Conservation (phyloP, 169 alveolate species). For the Toxoplasma gondii region DNA sequence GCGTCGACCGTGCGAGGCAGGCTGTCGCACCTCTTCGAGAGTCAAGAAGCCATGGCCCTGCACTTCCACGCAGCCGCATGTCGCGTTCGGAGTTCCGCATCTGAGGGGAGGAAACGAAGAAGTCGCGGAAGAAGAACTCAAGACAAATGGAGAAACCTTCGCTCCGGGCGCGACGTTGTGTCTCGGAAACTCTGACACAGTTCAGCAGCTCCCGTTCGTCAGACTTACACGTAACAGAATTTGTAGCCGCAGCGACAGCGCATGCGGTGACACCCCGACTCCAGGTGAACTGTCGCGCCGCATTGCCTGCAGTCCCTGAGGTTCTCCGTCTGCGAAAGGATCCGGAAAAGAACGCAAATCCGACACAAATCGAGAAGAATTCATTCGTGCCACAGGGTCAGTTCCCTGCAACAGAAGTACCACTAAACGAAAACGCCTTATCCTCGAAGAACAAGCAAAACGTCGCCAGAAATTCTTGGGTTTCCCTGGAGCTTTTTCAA, state of each 20-base stretch:
- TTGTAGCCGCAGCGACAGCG: conserved; percentile 44
- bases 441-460: no score
- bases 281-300: conserved; percentile 31
- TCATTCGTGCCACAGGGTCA: no score
- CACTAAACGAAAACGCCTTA: no score
- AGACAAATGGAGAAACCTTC: neutral
- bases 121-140: neutral
- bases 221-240: conserved; percentile 28
- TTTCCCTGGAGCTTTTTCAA: no score
- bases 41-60: conserved; percentile 37
- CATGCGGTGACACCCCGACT: conserved; percentile 16
- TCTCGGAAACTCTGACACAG: no score
- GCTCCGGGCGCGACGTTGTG: neutral
- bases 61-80: conserved; percentile 20
- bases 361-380: neutral
- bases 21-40: conserved; percentile 12
- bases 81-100: conserved; percentile 37
- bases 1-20: neutral
- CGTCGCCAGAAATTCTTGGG: no score
- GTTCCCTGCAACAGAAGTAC: no score
- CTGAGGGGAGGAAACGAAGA: neutral
- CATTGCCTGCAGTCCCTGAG: conserved; percentile 32
- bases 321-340: neutral
- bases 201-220: neutral
- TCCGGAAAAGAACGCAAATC: neutral